Evolutionary conservation across 2,329 filamentous ascomycete genomes (phyloP).

Genomic region (Paecilomyces formosus): DNA sequence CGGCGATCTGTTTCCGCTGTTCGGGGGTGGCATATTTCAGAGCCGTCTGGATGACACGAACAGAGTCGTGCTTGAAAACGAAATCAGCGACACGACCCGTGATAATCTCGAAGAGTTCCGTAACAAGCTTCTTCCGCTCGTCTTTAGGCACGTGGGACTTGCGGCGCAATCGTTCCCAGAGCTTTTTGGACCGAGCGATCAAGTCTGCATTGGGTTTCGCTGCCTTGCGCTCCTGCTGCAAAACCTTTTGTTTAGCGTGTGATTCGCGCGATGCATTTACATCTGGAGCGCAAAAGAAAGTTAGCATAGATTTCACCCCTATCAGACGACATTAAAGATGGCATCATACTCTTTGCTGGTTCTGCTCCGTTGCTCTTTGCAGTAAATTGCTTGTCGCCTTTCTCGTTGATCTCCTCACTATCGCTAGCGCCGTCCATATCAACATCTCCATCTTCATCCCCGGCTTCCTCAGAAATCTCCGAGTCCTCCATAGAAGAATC

Average conservation of each 20-base stretch:
- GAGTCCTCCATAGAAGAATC: conserved; percentile 4
- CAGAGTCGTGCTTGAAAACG: conserved; percentile 96
- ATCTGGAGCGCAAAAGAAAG: conserved; percentile 33
- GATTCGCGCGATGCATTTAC: conserved; percentile 69
- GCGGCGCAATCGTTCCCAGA: conserved; percentile 88
- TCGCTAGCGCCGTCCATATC: conserved; percentile 7
- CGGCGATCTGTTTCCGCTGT: conserved; percentile 78
- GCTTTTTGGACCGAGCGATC: conserved; percentile 82
- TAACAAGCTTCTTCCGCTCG: conserved; percentile 77
- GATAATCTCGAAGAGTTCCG: conserved; percentile 85
- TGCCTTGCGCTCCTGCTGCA: conserved; percentile 81
- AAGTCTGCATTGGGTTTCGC: conserved; percentile 89
- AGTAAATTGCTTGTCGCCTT: conserved; percentile 4
- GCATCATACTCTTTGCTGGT: neutral
- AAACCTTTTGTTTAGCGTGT: conserved; percentile 84
- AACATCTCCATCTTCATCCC: conserved; percentile 14
- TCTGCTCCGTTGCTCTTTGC: conserved; percentile 3
- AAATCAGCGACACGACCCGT: conserved; percentile 90
- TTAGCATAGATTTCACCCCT: conserved; percentile 1
- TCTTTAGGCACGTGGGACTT: conserved; percentile 91
- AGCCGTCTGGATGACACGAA: conserved; percentile 92
- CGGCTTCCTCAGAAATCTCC: conserved; percentile 12
- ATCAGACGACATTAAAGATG: neutral
- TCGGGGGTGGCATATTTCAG: conserved; percentile 87
- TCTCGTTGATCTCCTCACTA: conserved; percentile 9